These are phyloP conservation scores for Penicillium arizonense DNA, from an alignment of 495 filamentous ascomycete genomes.

Conservation along the genomic window DNA sequence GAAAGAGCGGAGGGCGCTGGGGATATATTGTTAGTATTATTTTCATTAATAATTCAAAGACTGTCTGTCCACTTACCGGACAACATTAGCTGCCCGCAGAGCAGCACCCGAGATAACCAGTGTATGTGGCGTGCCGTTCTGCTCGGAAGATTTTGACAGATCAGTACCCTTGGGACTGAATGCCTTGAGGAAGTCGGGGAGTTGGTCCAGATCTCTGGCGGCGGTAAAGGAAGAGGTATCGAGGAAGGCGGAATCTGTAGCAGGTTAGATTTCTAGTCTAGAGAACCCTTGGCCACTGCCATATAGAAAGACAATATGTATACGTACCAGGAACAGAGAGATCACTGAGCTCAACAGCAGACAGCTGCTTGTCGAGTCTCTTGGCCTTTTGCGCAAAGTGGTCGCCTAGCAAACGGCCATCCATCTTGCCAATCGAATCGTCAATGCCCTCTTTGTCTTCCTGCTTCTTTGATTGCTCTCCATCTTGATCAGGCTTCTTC, in stretches of 20 bases:
- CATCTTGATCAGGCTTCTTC: conserved; percentile 49
- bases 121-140: conserved; percentile 81
- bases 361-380: conserved; percentile 76
- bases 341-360: conserved; percentile 78
- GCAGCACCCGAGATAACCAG: conserved; percentile 78
- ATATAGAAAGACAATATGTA: neutral
- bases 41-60: neutral
- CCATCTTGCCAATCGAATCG: conserved; percentile 75
- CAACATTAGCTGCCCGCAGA: conserved; percentile 74
- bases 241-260: conserved; percentile 52
- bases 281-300: neutral
- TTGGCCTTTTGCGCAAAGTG: conserved; percentile 76
- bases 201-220: conserved; percentile 60
- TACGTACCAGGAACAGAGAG: conserved; percentile 72
- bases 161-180: conserved; percentile 49
- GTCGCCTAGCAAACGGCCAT: conserved; percentile 79
- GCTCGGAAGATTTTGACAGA: conserved; percentile 60
- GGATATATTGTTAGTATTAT: conserved; percentile 5
- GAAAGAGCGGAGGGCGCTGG: conserved; percentile 70
- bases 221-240: conserved; percentile 75
- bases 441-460: conserved; percentile 70
- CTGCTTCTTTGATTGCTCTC: conserved; percentile 54
- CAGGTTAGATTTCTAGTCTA: conserved; percentile 13
- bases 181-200: conserved; percentile 74
- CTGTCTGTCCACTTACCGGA: conserved; percentile 50